Evolutionary conservation across 306 rosid genomes (phyloP).

Genomic region (Quercus mongolica): DNA sequence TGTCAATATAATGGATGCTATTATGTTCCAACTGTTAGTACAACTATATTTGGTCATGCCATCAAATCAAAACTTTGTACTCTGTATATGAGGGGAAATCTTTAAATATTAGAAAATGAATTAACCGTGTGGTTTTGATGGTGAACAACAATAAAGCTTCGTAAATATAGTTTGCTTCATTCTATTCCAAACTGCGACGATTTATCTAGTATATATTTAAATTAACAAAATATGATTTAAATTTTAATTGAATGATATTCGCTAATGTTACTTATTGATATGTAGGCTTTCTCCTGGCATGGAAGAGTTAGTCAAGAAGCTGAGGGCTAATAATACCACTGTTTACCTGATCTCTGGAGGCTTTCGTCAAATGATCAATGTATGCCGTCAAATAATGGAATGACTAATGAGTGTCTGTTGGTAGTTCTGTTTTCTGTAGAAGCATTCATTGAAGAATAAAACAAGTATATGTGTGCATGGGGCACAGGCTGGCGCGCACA

Average conservation of each 20-base stretch:
- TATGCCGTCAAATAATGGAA: slow-evolving; percentile 30
- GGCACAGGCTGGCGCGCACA: no score
- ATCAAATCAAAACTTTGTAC: not conserved
- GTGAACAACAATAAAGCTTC: not conserved
- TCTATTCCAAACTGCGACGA: not conserved
- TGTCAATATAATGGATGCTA: not conserved
- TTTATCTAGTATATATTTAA: not conserved
- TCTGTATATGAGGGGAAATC: not conserved
- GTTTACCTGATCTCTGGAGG: slow-evolving; percentile 94
- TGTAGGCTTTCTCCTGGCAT: slow-evolving; percentile 93
- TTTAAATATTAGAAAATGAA: not conserved
- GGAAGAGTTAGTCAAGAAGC: slow-evolving; percentile 62
- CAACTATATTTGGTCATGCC: not conserved
- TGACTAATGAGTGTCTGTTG: not conserved
- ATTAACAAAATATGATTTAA: not conserved
- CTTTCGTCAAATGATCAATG: slow-evolving; percentile 93
- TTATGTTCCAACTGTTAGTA: not conserved
- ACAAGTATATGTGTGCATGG: no score
- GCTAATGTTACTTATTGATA: slow-evolving; percentile 11
- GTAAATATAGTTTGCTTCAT: not conserved
- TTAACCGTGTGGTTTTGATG: not conserved
- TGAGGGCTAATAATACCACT: slow-evolving; percentile 49
- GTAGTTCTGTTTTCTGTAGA: not conserved
- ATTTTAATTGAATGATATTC: not conserved
- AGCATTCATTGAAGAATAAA: not conserved